Base-by-base conservation (phyloP, 495 filamentous ascomycete genomes). In the Annulohypoxylon stygium region DNA sequence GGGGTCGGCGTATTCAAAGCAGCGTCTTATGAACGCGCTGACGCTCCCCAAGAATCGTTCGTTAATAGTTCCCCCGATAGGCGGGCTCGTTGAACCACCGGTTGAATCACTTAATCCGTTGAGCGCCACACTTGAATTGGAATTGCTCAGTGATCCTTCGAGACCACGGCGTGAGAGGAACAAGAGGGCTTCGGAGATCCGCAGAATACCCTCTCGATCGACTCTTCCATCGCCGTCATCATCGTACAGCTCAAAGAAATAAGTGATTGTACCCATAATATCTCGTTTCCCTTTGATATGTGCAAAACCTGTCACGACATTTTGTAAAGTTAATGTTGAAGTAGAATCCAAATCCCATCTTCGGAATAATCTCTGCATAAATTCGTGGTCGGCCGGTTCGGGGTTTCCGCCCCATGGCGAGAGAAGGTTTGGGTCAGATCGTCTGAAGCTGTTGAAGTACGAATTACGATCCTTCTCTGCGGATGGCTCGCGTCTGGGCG, bases 1-100 rank as follows among this genome's bases (percentile, higher is more conserved):
- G 8, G 96, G 97, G 78, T 99, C 96, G 16, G 96, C 96, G 77
- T 99, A 99, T 82, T 99, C 97, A 69, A 99, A 98, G 80, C 96
- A 99, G 43, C 96, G 88, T 60, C 94, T 86, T 61, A 98, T 98
- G 80, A 99, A 99, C 2, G 93, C 93, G 74, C 93, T 97, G 64
- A 98, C 93, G 73, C 95, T 97, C 43, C 90, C 90, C 14, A 99
- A 84, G 75, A 98, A 97, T 53, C 90, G 87, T 75, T 98, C 96
- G 70, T 94, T 91, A 5, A 83, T 69, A 45, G 81, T 80, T 37
- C 81, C 82, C 1, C 81, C 83, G 11, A 83, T 77, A 14, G 83
- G 75, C 1, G 84, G 79, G 65, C 69, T 71, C 10, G 71, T 61
- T 6, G 70, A 66, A n/a, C 65, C 67, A 48, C 66, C 78, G 20